Percentiles rank a stretch among this genome's conserved stretches.
These are phyloP conservation scores for Smallanthus sonchifolius DNA, from an alignment of 129 eudicot species.

Conservation along the genomic window DNA sequence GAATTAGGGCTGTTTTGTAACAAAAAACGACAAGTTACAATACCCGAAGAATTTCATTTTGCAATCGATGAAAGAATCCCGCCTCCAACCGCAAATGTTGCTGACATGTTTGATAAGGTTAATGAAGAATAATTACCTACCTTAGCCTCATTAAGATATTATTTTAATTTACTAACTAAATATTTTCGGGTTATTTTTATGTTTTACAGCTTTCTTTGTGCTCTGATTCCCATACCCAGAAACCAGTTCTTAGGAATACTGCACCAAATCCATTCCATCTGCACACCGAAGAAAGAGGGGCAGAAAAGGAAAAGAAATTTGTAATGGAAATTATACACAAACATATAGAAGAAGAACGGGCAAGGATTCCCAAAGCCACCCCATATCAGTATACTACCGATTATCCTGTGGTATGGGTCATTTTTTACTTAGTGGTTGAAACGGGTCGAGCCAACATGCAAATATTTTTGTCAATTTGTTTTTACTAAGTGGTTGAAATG, in stretches of 20 bases:
- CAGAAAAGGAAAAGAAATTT: conserved; percentile 64
- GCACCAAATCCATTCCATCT: conserved; percentile 85
- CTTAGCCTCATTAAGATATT: neutral
- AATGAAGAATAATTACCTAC: neutral
- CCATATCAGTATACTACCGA: conserved; percentile 96
- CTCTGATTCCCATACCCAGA: conserved; percentile 50
- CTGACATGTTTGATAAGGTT: conserved; percentile 85
- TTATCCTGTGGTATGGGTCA: conserved; percentile 71
- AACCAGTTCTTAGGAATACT: conserved; percentile 63
- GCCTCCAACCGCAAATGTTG: conserved; percentile 46
- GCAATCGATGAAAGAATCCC: conserved; percentile 84
- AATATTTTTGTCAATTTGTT: neutral
- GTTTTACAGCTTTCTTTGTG: conserved; percentile 69
- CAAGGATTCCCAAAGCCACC: conserved; percentile 82
- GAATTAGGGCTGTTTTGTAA: conserved; percentile 77
- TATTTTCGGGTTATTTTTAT: neutral
- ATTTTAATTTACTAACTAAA: neutral
- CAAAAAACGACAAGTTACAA: conserved; percentile 69
- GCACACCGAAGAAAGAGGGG: conserved; percentile 92
- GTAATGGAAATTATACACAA: conserved; percentile 64
- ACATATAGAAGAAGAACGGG: conserved; percentile 76
- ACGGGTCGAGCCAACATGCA: neutral
- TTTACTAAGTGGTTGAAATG: neutral
- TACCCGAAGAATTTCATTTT: conserved; percentile 89
- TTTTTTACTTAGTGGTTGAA: neutral